Evolutionary conservation across 2,329 filamentous ascomycete genomes (phyloP).

Genomic region (Claviceps monticola): DNA sequence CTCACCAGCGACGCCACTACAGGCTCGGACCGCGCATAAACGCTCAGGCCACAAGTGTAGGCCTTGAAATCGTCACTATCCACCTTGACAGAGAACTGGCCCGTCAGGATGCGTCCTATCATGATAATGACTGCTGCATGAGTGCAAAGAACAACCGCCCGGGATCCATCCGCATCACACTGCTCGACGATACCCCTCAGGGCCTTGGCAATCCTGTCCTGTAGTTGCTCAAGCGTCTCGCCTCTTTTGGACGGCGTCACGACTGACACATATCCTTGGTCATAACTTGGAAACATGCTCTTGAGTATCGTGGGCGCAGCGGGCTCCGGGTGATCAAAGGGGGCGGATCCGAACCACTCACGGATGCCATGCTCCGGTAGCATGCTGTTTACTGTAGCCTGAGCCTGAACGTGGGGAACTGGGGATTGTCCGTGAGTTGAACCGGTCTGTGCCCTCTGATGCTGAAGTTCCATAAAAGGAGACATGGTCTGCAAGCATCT

Average conservation of each 20-base stretch:
- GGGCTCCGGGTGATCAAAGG: conserved; percentile 73
- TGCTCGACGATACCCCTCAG: conserved; percentile 56
- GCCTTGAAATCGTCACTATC: conserved; percentile 69
- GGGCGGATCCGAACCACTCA: conserved; percentile 85
- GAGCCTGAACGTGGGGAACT: neutral
- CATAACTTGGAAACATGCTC: conserved; percentile 51
- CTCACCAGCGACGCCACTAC: too few relatives aligned
- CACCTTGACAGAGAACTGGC: conserved; percentile 55
- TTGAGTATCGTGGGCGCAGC: conserved; percentile 50
- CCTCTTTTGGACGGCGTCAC: conserved; percentile 57
- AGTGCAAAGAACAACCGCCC: conserved; percentile 65
- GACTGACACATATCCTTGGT: conserved; percentile 43
- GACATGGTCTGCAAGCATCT: conserved; percentile 73
- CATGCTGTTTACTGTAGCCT: conserved; percentile 22
- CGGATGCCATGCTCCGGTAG: conserved; percentile 47
- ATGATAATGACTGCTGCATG: conserved; percentile 87
- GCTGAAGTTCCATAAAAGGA: conserved; percentile 45
- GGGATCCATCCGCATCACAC: conserved; percentile 56
- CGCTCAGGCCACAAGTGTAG: conserved; percentile 69
- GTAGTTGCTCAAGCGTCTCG: conserved; percentile 66
- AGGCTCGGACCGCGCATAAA: conserved; percentile 29
- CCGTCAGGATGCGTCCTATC: conserved; percentile 70
- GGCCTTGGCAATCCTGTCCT: conserved; percentile 62
- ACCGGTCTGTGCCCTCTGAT: conserved; percentile 4
- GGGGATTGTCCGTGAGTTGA: neutral